Evolutionary conservation across 257 asterid species (phyloP), one percentile per base, ranked within the genome.

Genomic region (Gardenia jasminoides): DNA sequence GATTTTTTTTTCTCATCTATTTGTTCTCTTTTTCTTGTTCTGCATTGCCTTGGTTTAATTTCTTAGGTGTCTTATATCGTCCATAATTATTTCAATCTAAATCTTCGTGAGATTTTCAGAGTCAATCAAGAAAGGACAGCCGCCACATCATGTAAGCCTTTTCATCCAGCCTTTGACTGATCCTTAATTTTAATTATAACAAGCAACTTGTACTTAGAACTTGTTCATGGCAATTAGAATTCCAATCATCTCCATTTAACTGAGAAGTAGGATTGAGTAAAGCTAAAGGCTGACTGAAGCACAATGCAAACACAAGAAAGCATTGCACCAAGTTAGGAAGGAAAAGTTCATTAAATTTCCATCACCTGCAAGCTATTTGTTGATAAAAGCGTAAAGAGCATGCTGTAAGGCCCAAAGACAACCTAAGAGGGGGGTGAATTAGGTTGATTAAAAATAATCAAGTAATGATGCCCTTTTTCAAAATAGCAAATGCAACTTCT

Each of bases 281-380:
- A 24, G 43, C 46, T 77, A 74, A 47, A 15, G 22, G 44, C 67
- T 17, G 20, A 72, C 24, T 3, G 54, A 9, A 52, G n/a, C 33
- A 26, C 52, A 26, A 56, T 44, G 61, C 59, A 54, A 31, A 19
- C 39, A 17, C 26, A 17, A 41, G 48, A 44, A 2, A 4, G 58
- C 56, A 50, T 28, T 56, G 10, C 13, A 70, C 39, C 61, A 16
- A 20, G 24, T 58, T 9, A 62, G 67, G 41, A 41, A 43, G 24
- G n/a, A 20, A 22, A 33, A 54, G 26, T 10, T 52, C 75, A 76
- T 41, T 65, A 20, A 75, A 76, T 76, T 82, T 64, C 64, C 31
- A 16, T 82, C 70, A 94, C 98, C 98, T 93, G 90, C 87, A 72
- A 90, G 93, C 85, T 90, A 82, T 79, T 92, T 94, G 19, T 93